Evolutionary conservation across 2,329 filamentous ascomycete species (phyloP).

Genomic region (Paraphoma chrysanthemicola): DNA sequence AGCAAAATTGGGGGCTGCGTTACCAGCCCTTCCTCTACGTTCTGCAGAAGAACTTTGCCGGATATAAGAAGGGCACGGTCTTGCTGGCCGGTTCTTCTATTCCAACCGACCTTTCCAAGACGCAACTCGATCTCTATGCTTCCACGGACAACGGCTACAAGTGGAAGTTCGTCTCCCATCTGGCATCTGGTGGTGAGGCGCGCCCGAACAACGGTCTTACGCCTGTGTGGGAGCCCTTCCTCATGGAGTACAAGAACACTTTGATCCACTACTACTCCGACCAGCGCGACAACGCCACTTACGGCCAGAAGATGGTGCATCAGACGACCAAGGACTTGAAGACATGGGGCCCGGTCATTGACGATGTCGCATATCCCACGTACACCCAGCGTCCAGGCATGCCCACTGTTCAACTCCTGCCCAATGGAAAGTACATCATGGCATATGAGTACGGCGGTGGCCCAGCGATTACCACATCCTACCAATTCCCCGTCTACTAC

Average conservation of each 20-base stretch:
- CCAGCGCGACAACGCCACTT: slow-evolving; percentile 65
- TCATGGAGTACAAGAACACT: slow-evolving; percentile 64
- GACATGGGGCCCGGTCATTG: slow-evolving; percentile 65
- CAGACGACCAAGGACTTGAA: slow-evolving; percentile 66
- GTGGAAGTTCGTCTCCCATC: slow-evolving; percentile 72
- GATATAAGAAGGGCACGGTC: slow-evolving; percentile 68
- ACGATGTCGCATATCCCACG: slow-evolving; percentile 68
- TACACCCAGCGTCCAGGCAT: slow-evolving; percentile 73
- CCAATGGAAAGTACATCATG: slow-evolving; percentile 68
- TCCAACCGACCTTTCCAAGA: slow-evolving; percentile 64
- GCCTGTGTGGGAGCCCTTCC: slow-evolving; percentile 76
- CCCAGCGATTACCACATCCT: slow-evolving; percentile 37
- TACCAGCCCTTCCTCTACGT: slow-evolving; percentile 75
- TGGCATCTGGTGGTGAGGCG: slow-evolving; percentile 70
- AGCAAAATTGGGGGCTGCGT: slow-evolving; percentile 70
- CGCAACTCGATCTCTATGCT: slow-evolving; percentile 74
- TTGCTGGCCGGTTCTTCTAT: slow-evolving; percentile 68
- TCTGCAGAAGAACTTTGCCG: slow-evolving; percentile 64
- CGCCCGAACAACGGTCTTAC: slow-evolving; percentile 69
- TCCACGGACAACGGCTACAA: slow-evolving; percentile 65
- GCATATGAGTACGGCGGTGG: slow-evolving; percentile 68
- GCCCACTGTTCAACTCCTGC: slow-evolving; percentile 66
- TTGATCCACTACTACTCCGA: slow-evolving; percentile 75
- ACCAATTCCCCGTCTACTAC: slow-evolving; percentile 61
- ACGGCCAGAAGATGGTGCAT: slow-evolving; percentile 74